Base-by-base conservation (phyloP, 768 basidiomycete genomes). In the Mrakia frigida region DNA sequence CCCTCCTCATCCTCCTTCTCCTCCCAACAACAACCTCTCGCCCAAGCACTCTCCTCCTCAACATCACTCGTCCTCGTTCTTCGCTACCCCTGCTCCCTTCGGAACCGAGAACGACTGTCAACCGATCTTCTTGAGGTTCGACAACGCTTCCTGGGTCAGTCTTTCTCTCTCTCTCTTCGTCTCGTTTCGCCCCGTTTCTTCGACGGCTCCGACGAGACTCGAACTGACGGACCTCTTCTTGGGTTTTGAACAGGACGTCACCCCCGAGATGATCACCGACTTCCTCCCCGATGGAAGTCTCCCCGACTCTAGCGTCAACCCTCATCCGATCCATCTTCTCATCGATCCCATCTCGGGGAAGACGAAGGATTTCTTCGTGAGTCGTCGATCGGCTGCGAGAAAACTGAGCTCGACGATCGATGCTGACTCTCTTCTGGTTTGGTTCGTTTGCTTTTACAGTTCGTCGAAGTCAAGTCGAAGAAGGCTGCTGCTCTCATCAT, bases 301-400 rank as follows among this genome's bases (percentile, higher is more conserved):
- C 2, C 71, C 76, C 6, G 76, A 77, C 3, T 2, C 50, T 0
- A 1, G 35, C 23, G 39, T 56, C 18, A 77, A 73, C 56, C 76
- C 65, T 33, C 76, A 77, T 46, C 76, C 76, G 50, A 77, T 77
- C 65, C 76, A 77, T 31, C 76, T 77, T 31, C 53, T 77, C 16
- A 77, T 77, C 71, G 53, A 77, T 39, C 76, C 76, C 6, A 46
- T 63, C 63, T 71, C 72, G 33, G 76, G 76, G 59, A 77, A 77
- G 76, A 77, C 76, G 18, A 77, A 73, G 72, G 76, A 77, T 52
- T 77, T 65, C 70, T 73, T 77, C 63, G 76, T 77, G 39, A 59
- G 76, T 73, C 3, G 60, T 56, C 43, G 28, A 25, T 50, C 37
- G n/a, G n/a, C n/a, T n/a, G n/a, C n/a, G n/a, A n/a, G n/a, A n/a